These are phyloP conservation scores for Sporobolomyces pararoseus DNA, from an alignment of 768 basidiomycete genomes.

Conservation along the genomic window DNA sequence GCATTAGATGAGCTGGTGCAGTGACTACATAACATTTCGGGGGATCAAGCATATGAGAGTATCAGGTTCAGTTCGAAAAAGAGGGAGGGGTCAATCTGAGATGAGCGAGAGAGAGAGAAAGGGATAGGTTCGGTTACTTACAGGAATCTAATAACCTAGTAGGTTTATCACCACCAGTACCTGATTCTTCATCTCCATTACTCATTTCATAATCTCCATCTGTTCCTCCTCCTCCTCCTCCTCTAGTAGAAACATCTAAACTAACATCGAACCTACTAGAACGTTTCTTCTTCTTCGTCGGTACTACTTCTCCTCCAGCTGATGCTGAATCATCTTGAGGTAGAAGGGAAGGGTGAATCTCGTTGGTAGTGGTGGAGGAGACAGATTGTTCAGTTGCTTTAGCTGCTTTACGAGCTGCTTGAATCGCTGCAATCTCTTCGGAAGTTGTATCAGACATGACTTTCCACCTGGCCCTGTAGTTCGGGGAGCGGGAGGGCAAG, in stretches of 20 bases:
- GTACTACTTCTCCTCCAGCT: not conserved
- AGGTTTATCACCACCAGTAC: slow-evolving; percentile 26
- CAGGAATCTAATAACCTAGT: slow-evolving; percentile 38
- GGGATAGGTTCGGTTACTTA: too few species aligned
- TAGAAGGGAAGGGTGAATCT: slow-evolving; percentile 7
- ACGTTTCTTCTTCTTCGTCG: not conserved
- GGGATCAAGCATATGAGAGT: too few species aligned
- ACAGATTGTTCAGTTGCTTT: not conserved
- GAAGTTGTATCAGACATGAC: slow-evolving; percentile 33
- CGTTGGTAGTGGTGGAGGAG: too few species aligned
- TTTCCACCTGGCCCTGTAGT: too few species aligned
- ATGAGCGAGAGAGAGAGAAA: too few species aligned
- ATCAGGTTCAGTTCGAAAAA: too few species aligned
- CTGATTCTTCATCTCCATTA: slow-evolving; percentile 18
- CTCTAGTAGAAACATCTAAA: not conserved
- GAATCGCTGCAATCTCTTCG: slow-evolving; percentile 35
- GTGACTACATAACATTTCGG: slow-evolving; percentile 51
- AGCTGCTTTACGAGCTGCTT: slow-evolving; percentile 16
- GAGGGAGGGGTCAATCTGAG: too few species aligned
- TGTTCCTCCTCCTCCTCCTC: not conserved
- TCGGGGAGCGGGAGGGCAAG: not conserved
- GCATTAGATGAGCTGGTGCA: slow-evolving; percentile 84
- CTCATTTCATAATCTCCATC: slow-evolving; percentile 14
- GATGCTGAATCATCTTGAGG: not conserved
- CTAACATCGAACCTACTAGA: slow-evolving; percentile 1